These are phyloP conservation scores for Trichothecium sympodiale DNA, from an alignment of 2,329 filamentous ascomycete species.

Conservation along the genomic window DNA sequence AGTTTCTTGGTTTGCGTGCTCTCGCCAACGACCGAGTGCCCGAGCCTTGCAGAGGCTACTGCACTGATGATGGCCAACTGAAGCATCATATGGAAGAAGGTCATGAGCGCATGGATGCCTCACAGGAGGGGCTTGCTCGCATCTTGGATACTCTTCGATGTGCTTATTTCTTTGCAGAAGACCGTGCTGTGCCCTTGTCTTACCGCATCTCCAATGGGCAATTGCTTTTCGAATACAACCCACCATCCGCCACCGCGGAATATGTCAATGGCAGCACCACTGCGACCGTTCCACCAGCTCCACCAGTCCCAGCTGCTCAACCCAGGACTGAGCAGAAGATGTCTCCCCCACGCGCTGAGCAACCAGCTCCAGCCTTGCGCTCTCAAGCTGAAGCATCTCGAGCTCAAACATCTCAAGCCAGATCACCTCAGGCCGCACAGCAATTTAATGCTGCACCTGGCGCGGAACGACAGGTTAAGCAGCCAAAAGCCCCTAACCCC, in stretches of 20 bases:
- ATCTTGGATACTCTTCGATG: constrained; percentile 37
- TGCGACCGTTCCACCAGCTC: too few relatives aligned
- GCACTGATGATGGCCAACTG: constrained; percentile 18
- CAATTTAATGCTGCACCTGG: too few relatives aligned
- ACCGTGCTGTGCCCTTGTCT: constrained; percentile 25
- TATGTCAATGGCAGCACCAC: too few relatives aligned
- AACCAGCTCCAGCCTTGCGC: neutral
- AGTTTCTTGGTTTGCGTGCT: constrained; percentile 31
- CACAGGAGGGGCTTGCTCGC: constrained; percentile 31
- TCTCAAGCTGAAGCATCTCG: neutral
- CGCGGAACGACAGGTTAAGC: neutral
- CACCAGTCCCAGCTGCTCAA: too few relatives aligned
- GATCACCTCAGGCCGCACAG: neutral
- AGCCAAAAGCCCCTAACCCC: constrained; percentile 7
- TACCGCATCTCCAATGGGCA: constrained; percentile 14
- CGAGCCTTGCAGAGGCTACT: constrained; percentile 26
- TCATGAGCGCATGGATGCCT: constrained; percentile 17
- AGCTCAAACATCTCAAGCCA: neutral
- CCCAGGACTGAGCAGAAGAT: too few relatives aligned
- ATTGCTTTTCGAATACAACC: constrained; percentile 21
- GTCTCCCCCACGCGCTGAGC: too few relatives aligned
- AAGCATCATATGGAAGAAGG: constrained; percentile 27
- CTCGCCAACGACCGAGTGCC: constrained; percentile 27
- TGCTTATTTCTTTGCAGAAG: constrained; percentile 34
- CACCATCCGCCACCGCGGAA: too few relatives aligned